Percentiles rank a stretch among this genome's conserved stretches.
phyloP scores from a whole-genome alignment of 1,284 basidiomycete genomes.

The Ustilago vetiveriae region DNA sequence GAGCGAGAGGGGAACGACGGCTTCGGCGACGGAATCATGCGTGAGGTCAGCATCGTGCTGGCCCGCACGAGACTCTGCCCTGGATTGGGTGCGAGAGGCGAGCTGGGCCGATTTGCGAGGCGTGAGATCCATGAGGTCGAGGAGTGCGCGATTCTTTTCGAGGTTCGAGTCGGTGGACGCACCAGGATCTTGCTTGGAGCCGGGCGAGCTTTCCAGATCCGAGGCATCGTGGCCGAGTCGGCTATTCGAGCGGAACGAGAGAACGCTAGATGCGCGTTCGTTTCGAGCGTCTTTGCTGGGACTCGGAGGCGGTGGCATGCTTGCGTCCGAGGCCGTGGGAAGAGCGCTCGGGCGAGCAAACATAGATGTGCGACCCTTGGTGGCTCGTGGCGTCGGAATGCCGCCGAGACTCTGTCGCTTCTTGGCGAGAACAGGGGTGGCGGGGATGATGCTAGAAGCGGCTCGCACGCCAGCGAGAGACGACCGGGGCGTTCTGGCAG shows the following conservation, averaged over 20 bases:
- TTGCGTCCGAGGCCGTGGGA: constrained; percentile 17
- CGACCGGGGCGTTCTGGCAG: constrained; percentile 29
- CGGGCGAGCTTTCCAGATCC: constrained; percentile 26
- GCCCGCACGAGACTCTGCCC: constrained; percentile 40
- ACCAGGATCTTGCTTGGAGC: constrained; percentile 7
- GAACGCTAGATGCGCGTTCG: constrained; percentile 25
- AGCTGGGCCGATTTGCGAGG: constrained; percentile 45
- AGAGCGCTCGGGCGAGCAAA: constrained; percentile 37
- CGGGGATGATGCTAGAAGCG: constrained; percentile 14
- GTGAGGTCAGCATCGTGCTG: constrained; percentile 23
- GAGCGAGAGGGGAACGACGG: constrained; percentile 58
- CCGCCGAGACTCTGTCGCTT: constrained; percentile 47
- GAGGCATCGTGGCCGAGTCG: constrained; percentile 25
- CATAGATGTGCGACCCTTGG: constrained; percentile 50
- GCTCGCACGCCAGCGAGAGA: constrained; percentile 29
- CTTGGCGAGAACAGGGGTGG: constrained; percentile 33
- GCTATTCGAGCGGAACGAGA: constrained; percentile 44
- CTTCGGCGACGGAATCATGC: constrained; percentile 45
- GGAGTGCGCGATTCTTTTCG: constrained; percentile 69
- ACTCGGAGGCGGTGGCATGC: constrained; percentile 53
- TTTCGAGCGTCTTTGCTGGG: constrained; percentile 36
- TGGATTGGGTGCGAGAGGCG: constrained; percentile 32
- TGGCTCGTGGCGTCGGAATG: constrained; percentile 40
- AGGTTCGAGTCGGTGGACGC: constrained; percentile 45
- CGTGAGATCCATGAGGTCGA: constrained; percentile 54